Evolutionary conservation across 2,329 filamentous ascomycete genomes (phyloP).

Genomic region (Xylariaceae sp.): DNA sequence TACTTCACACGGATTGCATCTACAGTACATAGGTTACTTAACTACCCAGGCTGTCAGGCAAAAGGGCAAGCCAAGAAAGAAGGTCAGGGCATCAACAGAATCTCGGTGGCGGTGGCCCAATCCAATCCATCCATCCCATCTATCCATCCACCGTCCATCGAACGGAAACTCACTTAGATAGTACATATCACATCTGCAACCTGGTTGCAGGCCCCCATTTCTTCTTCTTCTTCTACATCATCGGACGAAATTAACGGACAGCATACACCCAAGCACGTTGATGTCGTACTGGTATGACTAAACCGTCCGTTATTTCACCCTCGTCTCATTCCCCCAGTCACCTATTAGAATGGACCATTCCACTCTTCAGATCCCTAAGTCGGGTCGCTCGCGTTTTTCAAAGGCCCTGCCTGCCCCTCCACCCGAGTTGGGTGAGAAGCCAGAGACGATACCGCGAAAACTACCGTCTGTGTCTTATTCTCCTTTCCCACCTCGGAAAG

Average conservation of each 20-base stretch:
- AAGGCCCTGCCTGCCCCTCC: slow-evolving; percentile 60
- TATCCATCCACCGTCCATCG: too few relatives aligned
- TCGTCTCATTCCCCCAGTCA: slow-evolving; percentile 17
- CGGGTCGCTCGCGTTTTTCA: slow-evolving; percentile 59
- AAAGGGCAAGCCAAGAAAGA: slow-evolving; percentile 20
- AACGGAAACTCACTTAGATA: slow-evolving; percentile 8
- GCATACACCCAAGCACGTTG: slow-evolving; percentile 22
- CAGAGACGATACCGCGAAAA: slow-evolving; percentile 26
- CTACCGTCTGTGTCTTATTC: slow-evolving; percentile 30
- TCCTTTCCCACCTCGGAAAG: slow-evolving; percentile 35
- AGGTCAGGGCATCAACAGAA: slow-evolving; percentile 19
- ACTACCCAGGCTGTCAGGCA: too few relatives aligned
- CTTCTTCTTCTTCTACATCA: slow-evolving; percentile 25
- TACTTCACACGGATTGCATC: too few relatives aligned
- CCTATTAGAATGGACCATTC: slow-evolving; percentile 29
- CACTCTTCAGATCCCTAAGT: slow-evolving; percentile 38
- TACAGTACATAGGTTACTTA: too few relatives aligned
- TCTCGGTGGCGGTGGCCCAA: slow-evolving; percentile 14
- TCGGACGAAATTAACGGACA: slow-evolving; percentile 27
- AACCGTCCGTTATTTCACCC: slow-evolving; percentile 20
- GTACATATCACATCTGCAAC: slow-evolving; percentile 31
- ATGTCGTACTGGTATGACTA: slow-evolving; percentile 23
- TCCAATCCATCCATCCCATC: too few relatives aligned
- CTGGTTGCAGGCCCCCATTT: slow-evolving; percentile 27
- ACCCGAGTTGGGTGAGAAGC: slow-evolving; percentile 30